phyloP scores from a whole-genome alignment of 2,329 filamentous ascomycete genomes.

The Botrytis fragariae region DNA sequence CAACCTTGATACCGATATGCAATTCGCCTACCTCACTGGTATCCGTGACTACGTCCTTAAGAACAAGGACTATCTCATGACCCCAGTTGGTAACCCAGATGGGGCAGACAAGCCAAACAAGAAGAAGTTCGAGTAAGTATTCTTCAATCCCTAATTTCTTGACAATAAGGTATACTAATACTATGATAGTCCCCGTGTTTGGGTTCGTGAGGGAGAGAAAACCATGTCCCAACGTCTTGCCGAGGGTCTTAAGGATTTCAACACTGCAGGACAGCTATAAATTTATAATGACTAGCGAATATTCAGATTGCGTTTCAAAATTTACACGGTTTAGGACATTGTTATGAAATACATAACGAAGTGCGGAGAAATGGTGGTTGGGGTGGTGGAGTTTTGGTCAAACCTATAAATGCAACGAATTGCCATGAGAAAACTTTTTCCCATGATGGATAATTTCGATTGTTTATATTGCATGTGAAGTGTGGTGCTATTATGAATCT shows the following conservation, averaged over 20 bases:
- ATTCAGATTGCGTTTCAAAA: conserved; percentile 11
- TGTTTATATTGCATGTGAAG: not conserved
- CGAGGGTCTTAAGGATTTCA: conserved; percentile 88
- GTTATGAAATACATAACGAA: conserved; percentile 17
- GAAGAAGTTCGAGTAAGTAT: conserved; percentile 70
- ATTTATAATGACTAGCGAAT: conserved; percentile 8
- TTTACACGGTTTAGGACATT: conserved; percentile 19
- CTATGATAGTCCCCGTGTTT: conserved; percentile 51
- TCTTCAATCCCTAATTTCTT: not conserved
- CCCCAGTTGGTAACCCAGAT: conserved; percentile 90
- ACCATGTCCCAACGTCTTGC: conserved; percentile 82
- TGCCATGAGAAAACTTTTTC: not conserved
- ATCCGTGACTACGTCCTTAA: conserved; percentile 91
- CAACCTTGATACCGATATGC: conserved; percentile 97
- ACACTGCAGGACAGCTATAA: conserved; percentile 77
- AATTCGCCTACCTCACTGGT: conserved; percentile 89
- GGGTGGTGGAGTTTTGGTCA: conserved; percentile 16
- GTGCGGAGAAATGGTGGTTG: conserved; percentile 13
- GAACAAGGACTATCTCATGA: conserved; percentile 92
- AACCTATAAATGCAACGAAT: conserved; percentile 14
- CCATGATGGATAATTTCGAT: not conserved
- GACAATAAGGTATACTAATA: conserved; percentile 1
- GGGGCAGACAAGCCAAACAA: conserved; percentile 99
- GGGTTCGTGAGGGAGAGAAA: conserved; percentile 97
- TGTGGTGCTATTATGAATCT: not conserved